Evolutionary conservation across 225 moss, liverwort and hornwort genomes (phyloP).

Genomic region (Polytrichum formosum): DNA sequence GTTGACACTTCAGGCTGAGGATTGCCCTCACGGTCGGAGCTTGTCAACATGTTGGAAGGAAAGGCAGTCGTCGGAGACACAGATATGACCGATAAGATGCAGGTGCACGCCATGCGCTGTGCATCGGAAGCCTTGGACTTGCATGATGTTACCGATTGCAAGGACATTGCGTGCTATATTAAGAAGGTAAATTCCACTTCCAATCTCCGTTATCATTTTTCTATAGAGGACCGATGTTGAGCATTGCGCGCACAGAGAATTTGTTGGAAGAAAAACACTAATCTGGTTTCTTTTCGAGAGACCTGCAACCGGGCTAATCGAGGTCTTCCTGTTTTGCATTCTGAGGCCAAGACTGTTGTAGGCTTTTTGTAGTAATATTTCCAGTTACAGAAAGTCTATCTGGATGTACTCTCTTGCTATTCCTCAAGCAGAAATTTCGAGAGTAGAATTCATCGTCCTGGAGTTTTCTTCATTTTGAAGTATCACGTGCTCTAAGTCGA

Average conservation of each 20-base stretch:
- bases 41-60: conserved; percentile 43
- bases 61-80: conserved; percentile 45
- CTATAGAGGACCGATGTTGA: neutral
- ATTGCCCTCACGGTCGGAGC: neutral
- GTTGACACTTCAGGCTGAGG: neutral
- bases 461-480: too few species aligned
- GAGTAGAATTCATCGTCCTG: too few species aligned
- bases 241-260: neutral
- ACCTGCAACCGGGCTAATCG: too few species aligned
- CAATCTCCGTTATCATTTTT: neutral
- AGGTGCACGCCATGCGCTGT: conserved; percentile 49
- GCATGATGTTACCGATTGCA: conserved; percentile 47
- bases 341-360: too few species aligned
- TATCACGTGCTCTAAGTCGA: too few species aligned
- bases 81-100: conserved; percentile 49
- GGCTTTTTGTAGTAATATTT: too few species aligned
- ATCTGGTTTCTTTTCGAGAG: too few species aligned
- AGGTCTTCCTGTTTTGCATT: too few species aligned
- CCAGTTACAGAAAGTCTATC: too few species aligned
- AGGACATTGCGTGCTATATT: conserved; percentile 53
- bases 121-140: conserved; percentile 51
- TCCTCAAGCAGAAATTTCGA: too few species aligned
- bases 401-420: too few species aligned
- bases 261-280: too few species aligned
- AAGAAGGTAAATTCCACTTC: conserved; percentile 33